Conservation (phyloP, 768 basidiomycete species). For the Filobasidium floriforme region DNA sequence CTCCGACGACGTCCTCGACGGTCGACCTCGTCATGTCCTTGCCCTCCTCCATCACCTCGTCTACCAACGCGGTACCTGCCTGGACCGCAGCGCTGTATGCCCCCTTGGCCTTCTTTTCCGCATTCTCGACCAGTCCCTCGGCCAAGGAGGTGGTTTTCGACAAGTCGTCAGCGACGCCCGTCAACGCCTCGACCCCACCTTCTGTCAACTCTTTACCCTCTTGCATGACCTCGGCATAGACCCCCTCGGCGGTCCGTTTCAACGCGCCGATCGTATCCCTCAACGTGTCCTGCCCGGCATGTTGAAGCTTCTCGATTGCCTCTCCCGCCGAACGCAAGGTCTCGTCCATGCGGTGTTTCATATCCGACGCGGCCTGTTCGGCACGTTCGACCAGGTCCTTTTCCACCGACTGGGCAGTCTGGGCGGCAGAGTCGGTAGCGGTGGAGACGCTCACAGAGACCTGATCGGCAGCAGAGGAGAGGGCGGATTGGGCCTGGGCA, state of each 20-base stretch:
- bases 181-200: slow-evolving; percentile 17
- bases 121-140: slow-evolving; percentile 10
- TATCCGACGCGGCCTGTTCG: no score
- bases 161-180: slow-evolving; percentile 10
- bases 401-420: background rate
- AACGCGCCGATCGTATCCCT: slow-evolving; percentile 10
- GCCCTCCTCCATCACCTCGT: slow-evolving; percentile 23
- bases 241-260: slow-evolving; percentile 8
- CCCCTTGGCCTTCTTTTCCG: slow-evolving; percentile 7
- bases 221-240: slow-evolving; percentile 10
- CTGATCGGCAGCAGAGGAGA: no score
- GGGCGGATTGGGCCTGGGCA: no score
- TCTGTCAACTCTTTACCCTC: slow-evolving; percentile 16
- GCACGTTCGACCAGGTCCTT: no score
- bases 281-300: background rate
- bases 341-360: background rate
- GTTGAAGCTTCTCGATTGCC: slow-evolving; percentile 5
- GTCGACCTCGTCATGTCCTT: slow-evolving; percentile 17
- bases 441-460: background rate
- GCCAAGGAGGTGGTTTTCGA: slow-evolving; percentile 3
- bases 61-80: slow-evolving; percentile 5
- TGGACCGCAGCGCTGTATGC: slow-evolving; percentile 9
- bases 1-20: slow-evolving; percentile 19
- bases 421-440: background rate
- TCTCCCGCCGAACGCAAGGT: background rate